phyloP scores from a whole-genome alignment of 148 eudicot genomes.

The Spergularia marina region DNA sequence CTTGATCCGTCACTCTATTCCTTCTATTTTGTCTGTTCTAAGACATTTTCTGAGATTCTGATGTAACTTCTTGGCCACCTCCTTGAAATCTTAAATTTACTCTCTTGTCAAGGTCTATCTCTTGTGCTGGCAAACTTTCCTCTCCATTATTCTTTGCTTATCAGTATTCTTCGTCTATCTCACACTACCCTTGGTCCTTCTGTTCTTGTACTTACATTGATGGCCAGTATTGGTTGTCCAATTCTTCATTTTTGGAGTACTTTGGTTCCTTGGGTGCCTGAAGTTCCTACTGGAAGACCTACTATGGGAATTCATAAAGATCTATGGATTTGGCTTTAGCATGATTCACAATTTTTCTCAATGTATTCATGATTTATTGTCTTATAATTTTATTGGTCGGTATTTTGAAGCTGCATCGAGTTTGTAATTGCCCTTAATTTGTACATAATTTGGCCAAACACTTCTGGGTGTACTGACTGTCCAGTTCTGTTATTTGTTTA shows the following conservation, averaged over 20 bases:
- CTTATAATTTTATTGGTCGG: too few species aligned
- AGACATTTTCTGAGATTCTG: not conserved
- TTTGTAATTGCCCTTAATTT: not conserved
- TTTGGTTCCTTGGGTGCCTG: not conserved
- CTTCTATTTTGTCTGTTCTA: conserved; percentile 1
- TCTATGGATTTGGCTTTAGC: not conserved
- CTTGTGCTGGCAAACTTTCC: conserved; percentile 3
- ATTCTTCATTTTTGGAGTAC: not conserved
- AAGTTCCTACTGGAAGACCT: not conserved
- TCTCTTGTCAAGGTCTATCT: not conserved
- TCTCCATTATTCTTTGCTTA: conserved; percentile 8
- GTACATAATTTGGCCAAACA: not conserved
- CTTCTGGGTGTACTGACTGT: not conserved
- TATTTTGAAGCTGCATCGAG: too few species aligned
- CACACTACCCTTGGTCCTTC: not conserved
- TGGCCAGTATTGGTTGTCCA: not conserved
- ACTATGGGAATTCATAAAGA: not conserved
- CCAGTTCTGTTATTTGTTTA: not conserved
- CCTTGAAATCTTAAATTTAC: conserved; percentile 2
- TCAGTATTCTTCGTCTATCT: not conserved
- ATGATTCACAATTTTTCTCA: not conserved
- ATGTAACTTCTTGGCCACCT: not conserved
- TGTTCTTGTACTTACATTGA: not conserved
- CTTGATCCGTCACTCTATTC: conserved; percentile 8
- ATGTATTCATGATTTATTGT: too few species aligned